These are phyloP conservation scores for Microbotryum scabiosae DNA, from an alignment of 1,284 basidiomycete species.

Conservation along the genomic window DNA sequence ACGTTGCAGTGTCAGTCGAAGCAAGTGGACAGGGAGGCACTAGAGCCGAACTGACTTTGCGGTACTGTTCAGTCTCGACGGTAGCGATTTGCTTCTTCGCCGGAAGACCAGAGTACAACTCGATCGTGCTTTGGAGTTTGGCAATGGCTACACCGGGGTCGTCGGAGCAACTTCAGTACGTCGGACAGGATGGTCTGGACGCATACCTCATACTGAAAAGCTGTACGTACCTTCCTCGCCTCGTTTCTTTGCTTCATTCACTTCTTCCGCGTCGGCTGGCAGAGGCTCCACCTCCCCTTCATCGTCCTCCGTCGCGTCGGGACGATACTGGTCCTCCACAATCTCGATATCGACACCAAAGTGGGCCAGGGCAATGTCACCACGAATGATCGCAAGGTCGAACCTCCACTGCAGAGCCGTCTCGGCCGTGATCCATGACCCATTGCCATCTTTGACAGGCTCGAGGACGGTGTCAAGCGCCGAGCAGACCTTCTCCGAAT, in stretches of 20 bases:
- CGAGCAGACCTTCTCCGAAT: not conserved
- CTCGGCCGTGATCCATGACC: not conserved
- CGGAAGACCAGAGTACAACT: not conserved
- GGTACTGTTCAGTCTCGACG: slow-evolving; percentile 12
- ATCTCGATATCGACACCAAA: slow-evolving; percentile 17
- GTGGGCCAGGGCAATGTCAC: slow-evolving; percentile 6
- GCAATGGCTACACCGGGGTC: slow-evolving; percentile 2
- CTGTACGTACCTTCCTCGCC: slow-evolving; percentile 6
- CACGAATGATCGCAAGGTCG: not conserved
- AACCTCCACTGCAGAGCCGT: not conserved
- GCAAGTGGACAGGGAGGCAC: not conserved
- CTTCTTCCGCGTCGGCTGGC: slow-evolving; percentile 15
- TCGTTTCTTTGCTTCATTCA: slow-evolving; percentile 5
- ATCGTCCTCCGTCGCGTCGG: not conserved
- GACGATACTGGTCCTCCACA: slow-evolving; percentile 20
- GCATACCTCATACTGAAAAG: not conserved
- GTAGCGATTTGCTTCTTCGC: not conserved
- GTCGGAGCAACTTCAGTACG: no score
- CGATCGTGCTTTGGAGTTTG: slow-evolving; percentile 5
- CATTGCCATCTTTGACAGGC: not conserved
- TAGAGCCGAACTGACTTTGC: slow-evolving; percentile 10
- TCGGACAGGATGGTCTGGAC: no score
- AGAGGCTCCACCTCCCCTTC: slow-evolving; percentile 19
- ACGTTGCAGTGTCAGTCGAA: not conserved
- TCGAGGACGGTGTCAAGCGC: not conserved